These are phyloP conservation scores for Verruconis gallopava DNA, from an alignment of 2,329 filamentous ascomycete genomes.

Conservation along the genomic window DNA sequence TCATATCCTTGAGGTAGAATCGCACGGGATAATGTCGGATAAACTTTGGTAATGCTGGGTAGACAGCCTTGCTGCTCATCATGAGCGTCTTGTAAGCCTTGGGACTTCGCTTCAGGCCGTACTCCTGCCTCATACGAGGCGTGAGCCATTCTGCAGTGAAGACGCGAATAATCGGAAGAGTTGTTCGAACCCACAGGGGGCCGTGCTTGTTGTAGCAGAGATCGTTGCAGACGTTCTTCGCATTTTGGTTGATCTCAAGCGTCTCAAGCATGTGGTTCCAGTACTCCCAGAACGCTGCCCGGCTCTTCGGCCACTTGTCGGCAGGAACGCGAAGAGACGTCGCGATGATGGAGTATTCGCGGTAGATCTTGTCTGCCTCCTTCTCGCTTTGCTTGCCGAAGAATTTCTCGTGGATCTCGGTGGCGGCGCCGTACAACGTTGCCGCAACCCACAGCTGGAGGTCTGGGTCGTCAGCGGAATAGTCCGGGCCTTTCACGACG, in stretches of 20 bases:
- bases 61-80: conserved; percentile 13
- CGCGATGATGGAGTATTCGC: conserved; percentile 19
- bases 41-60: conserved; percentile 15
- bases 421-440: conserved; percentile 25
- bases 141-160: conserved; percentile 21
- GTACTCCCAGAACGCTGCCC: conserved; percentile 25
- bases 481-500: conserved; percentile 18
- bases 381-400: conserved; percentile 21
- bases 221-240: conserved; percentile 18
- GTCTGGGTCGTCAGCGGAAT: conserved; percentile 25
- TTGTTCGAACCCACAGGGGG: conserved; percentile 17
- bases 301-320: conserved; percentile 24
- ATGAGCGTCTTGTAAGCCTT: conserved; percentile 8
- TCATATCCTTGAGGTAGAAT: conserved; percentile 23
- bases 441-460: conserved; percentile 30
- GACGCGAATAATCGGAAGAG: conserved; percentile 19
- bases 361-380: conserved; percentile 17
- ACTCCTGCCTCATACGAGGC: conserved; percentile 17
- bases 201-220: conserved; percentile 19
- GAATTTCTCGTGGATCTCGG: conserved; percentile 25
- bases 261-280: conserved; percentile 25
- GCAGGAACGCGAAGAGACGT: conserved; percentile 20
- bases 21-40: conserved; percentile 17
- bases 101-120: conserved; percentile 14
- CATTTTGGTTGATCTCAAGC: conserved; percentile 21